Conservation (phyloP, 306 rosid species). For the Fragaria iinumae region DNA sequence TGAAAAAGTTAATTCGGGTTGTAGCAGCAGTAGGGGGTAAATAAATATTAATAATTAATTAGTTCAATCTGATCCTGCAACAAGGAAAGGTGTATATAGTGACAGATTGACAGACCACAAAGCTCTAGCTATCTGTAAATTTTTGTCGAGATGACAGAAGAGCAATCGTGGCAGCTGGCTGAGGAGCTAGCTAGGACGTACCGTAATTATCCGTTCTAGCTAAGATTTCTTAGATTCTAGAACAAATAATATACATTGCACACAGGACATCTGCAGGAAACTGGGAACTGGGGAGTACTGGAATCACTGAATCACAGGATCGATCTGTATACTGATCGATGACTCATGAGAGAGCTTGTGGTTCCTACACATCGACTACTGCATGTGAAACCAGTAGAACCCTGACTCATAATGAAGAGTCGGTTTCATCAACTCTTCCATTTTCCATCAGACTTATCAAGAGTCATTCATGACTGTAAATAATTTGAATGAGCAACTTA, state of each 20-base stretch:
- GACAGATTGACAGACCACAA: background rate
- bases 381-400: background rate
- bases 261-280: background rate
- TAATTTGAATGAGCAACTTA: background rate
- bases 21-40: background rate
- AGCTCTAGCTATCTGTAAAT: background rate
- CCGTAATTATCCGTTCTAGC: background rate
- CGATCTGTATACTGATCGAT: background rate
- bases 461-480: background rate
- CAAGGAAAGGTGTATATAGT: background rate
- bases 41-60: background rate
- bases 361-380: slow-evolving; percentile 3
- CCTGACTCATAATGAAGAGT: background rate
- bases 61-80: background rate
- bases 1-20: background rate
- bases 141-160: slow-evolving; percentile 15
- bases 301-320: slow-evolving; percentile 9
- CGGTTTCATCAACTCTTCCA: background rate
- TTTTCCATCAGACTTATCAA: background rate
- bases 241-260: background rate
- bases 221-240: background rate
- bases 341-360: slow-evolving; percentile 3
- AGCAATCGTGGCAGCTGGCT: slow-evolving; percentile 16
- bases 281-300: background rate
- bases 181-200: background rate